A percentile compares a stretch with the other conserved stretches of the same genome.
These are phyloP conservation scores for Immersiporthe knoxdaviesiana DNA, from an alignment of 2,329 filamentous ascomycete species.

Conservation along the genomic window DNA sequence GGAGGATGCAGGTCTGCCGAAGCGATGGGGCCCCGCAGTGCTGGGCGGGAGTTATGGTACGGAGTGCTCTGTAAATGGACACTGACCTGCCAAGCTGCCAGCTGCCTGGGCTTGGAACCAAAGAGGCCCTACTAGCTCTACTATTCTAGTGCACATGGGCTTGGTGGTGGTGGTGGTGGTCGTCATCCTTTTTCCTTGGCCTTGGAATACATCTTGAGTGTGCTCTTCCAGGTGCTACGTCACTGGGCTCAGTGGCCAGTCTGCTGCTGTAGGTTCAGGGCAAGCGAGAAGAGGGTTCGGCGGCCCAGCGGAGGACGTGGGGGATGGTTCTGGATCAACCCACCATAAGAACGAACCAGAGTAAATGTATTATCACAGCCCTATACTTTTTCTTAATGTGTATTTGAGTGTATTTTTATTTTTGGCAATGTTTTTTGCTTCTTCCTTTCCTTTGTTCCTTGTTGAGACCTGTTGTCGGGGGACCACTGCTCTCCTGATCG, in stretches of 20 bases:
- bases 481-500: neutral
- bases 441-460: neutral
- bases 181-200: neutral
- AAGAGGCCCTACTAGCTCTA: neutral
- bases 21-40: neutral
- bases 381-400: neutral
- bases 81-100: neutral
- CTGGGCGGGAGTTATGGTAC: neutral
- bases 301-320: neutral
- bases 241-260: neutral
- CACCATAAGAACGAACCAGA: neutral
- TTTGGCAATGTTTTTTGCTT: too few relatives aligned
- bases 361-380: neutral
- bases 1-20: slow-evolving; percentile 3
- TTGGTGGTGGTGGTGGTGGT: neutral
- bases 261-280: neutral
- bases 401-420: neutral
- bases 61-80: neutral
- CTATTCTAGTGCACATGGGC: neutral
- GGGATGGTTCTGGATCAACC: neutral
- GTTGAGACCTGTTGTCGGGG: neutral
- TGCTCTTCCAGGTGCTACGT: neutral
- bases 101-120: too few relatives aligned
- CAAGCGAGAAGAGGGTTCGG: neutral
- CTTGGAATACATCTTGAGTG: neutral